These are phyloP conservation scores for Rhizopus arrhizus DNA, from an alignment of 371 early-diverging fungal species.

Conservation along the genomic window DNA sequence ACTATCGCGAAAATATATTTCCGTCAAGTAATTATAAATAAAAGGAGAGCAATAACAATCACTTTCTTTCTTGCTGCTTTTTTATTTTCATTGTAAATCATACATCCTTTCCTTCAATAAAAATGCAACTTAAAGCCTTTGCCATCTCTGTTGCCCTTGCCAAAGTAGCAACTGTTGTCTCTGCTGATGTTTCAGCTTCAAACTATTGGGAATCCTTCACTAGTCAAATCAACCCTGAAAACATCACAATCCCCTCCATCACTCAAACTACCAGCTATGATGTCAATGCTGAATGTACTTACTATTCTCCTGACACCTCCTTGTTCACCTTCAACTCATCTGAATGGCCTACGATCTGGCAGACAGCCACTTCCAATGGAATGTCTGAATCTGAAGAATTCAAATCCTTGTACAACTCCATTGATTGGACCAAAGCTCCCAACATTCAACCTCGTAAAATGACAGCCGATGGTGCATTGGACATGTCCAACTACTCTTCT, in stretches of 20 bases:
- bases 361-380: conserved; percentile 44
- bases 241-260: conserved; percentile 22
- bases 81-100: background rate
- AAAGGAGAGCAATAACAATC: background rate
- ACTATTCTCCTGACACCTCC: conserved; percentile 28
- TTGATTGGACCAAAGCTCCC: conserved; percentile 51
- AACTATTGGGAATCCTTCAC: conserved; percentile 25
- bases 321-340: conserved; percentile 29
- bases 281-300: conserved; percentile 21
- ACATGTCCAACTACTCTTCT: conserved; percentile 34
- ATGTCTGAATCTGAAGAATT: conserved; percentile 46
- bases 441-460: conserved; percentile 33
- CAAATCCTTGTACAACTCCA: conserved; percentile 43
- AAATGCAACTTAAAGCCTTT: conserved; percentile 35
- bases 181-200: conserved; percentile 22
- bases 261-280: conserved; percentile 22
- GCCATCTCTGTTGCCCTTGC: conserved; percentile 28
- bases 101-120: background rate
- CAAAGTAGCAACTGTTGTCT: conserved; percentile 11
- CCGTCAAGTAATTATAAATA: background rate
- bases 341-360: conserved; percentile 51
- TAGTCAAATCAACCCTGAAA: conserved; percentile 22
- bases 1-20: too few relatives aligned
- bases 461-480: conserved; percentile 32
- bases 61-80: background rate